Evolutionary conservation across 495 filamentous ascomycete species (phyloP).

Genomic region (Tuber borchii): DNA sequence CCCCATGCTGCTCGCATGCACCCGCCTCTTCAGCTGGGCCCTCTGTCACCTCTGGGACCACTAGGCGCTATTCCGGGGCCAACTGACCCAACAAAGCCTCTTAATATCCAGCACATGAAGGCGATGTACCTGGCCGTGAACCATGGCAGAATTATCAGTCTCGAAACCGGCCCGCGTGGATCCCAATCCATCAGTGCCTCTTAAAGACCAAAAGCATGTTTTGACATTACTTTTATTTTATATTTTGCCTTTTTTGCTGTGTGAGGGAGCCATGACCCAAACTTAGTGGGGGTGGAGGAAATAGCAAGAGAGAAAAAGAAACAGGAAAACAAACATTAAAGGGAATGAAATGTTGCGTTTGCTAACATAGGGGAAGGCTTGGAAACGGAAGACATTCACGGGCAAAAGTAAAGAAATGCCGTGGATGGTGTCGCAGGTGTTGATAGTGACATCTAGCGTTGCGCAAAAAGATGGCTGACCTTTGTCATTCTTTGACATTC

Average conservation of each 20-base stretch:
- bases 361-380: not conserved
- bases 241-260: not conserved
- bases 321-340: slow-evolving; percentile 27
- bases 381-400: not conserved
- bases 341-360: slow-evolving; percentile 16
- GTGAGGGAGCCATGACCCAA: not conserved
- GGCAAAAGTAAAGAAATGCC: slow-evolving; percentile 27
- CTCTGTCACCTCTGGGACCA: slow-evolving; percentile 44
- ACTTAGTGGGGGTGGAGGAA: not conserved
- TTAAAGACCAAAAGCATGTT: slow-evolving; percentile 13
- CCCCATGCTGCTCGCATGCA: slow-evolving; percentile 49
- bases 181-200: slow-evolving; percentile 46
- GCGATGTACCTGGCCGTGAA: slow-evolving; percentile 47
- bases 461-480: slow-evolving; percentile 39
- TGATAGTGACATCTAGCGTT: slow-evolving; percentile 38
- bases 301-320: not conserved
- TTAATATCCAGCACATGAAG: slow-evolving; percentile 47
- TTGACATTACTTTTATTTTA: not conserved
- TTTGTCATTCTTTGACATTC: too few relatives aligned
- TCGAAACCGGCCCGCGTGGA: slow-evolving; percentile 47
- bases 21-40: slow-evolving; percentile 44
- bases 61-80: slow-evolving; percentile 46
- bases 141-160: slow-evolving; percentile 45
- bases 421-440: slow-evolving; percentile 36
- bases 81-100: slow-evolving; percentile 46